Base-by-base conservation (phyloP, 208 protist species). In the Crithidia mellificae region DNA sequence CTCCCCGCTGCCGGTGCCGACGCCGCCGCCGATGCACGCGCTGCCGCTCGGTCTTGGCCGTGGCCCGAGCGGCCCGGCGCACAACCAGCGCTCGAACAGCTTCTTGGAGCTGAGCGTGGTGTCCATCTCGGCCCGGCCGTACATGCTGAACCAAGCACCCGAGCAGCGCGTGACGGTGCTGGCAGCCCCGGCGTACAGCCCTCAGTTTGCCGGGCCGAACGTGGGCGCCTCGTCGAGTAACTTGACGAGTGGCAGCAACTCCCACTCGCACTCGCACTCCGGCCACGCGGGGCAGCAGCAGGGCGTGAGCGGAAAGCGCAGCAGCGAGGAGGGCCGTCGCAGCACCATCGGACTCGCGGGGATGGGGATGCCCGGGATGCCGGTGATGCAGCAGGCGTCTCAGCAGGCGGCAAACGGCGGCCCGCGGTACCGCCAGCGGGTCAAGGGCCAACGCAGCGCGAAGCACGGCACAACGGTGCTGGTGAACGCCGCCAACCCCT, bases 101-200 rank as follows among this genome's bases (percentile, higher is more conserved):
- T 52, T 52, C 30, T 30, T 69, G 17, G 56, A 63, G 38, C 14
- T 43, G 25, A 49, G 67, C 27, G 44, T 55, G 15, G 39, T 44
- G 29, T 38, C 58, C 17, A 30, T 76, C 11, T 30, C 63, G 7
- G 38, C 34, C 11, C 57, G 63, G n/a, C 72, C 72, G 20, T 77
- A 77, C 64, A 46, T 61, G 58, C 50, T 77, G 12, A 77, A 77
- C 56, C 72, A 62, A 15, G 49, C 64, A 20, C 25, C 39, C 9
- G 72, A 77, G 58, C 63, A 58, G 20, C 72, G 72, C n/a, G 14
- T 72, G 32, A 72, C 72, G 34, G 44, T 67, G 20, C 46, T 50
- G 5, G 5, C 22, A 20, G 29, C 20, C 11, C 29, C 29, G 9
- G 22, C 67, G 0, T 46, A 58, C 24, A 34, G 30, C 12, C 19